A percentile compares a stretch with the other conserved stretches of the same genome.
Conservation (phyloP, 2,329 filamentous ascomycete species). For the Curvularia eragrostidis region DNA sequence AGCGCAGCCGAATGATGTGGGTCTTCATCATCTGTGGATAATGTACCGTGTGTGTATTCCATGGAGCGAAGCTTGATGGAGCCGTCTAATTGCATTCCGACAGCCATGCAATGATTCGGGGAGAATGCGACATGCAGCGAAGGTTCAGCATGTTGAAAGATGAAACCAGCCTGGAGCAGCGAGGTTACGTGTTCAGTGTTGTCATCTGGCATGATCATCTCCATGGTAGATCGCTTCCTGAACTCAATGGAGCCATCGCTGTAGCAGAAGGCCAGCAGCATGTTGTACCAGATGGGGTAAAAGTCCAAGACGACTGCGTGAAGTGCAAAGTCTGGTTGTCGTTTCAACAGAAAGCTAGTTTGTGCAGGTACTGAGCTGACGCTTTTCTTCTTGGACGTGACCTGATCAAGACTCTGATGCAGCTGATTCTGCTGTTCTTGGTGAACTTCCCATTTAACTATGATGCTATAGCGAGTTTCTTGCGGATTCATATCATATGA, state of each 20-base stretch:
- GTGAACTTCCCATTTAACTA: constrained; percentile 82
- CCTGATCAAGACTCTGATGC: constrained; percentile 78
- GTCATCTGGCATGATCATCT: constrained; percentile 68
- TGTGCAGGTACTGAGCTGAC: constrained; percentile 44
- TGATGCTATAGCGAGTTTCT: constrained; percentile 72
- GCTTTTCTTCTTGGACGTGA: constrained; percentile 70
- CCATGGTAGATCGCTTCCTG: constrained; percentile 76
- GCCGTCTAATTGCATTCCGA: constrained; percentile 53
- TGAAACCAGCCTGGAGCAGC: constrained; percentile 79
- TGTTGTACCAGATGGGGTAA: constrained; percentile 72
- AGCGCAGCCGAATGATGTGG: constrained; percentile 48
- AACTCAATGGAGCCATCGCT: constrained; percentile 84
- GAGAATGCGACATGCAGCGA: constrained; percentile 58
- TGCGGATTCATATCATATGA: constrained; percentile 60
- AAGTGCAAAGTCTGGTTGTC: constrained; percentile 70
- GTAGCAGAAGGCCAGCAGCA: constrained; percentile 73
- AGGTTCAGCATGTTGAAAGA: constrained; percentile 69
- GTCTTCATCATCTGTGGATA: constrained; percentile 40
- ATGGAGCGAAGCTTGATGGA: constrained; percentile 52
- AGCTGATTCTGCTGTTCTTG: constrained; percentile 67
- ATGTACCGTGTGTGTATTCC: constrained; percentile 49
- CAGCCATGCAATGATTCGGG: constrained; percentile 57
- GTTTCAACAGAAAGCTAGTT: constrained; percentile 53
- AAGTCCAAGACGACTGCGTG: constrained; percentile 75
- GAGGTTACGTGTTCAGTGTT: constrained; percentile 71